phyloP scores from a whole-genome alignment of 805 yeast genomes.

The Danielia oregonensis region DNA sequence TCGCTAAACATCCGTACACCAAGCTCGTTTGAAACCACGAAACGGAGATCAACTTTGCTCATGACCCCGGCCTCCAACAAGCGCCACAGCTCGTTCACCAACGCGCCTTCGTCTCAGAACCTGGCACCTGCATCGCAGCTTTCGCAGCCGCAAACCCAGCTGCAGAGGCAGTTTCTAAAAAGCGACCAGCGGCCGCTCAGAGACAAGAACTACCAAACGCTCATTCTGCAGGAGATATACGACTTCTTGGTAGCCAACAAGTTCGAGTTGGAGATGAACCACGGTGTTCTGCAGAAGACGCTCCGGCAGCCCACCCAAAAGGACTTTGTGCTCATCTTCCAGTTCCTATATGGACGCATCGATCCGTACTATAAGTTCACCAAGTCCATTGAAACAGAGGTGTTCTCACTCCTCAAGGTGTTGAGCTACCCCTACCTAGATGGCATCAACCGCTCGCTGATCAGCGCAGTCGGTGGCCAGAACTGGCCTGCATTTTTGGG shows the following conservation, averaged over 20 bases:
- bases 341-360: conserved; percentile 69
- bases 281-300: conserved; percentile 60
- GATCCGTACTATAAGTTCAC: conserved; percentile 77
- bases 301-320: conserved; percentile 80
- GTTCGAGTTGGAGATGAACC: conserved; percentile 74
- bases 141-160: not conserved
- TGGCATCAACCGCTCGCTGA: conserved; percentile 75
- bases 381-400: conserved; percentile 70
- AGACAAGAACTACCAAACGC: conserved; percentile 63
- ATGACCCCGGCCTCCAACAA: conserved; percentile 33
- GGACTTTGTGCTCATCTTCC: conserved; percentile 74
- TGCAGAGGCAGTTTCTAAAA: not conserved
- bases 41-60: conserved; percentile 26
- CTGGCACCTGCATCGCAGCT: conserved; percentile 11
- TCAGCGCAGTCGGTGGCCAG: conserved; percentile 87
- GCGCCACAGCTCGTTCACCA: conserved; percentile 9
- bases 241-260: conserved; percentile 59
- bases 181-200: conserved; percentile 74
- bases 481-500: conserved; percentile 84
- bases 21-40: conserved; percentile 16
- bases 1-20: conserved; percentile 18
- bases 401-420: conserved; percentile 59
- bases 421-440: conserved; percentile 79
- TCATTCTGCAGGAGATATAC: conserved; percentile 63
- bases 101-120: conserved; percentile 3